A percentile compares a stretch with the other conserved stretches of the same genome.
phyloP scores from a whole-genome alignment of 2,329 filamentous ascomycete species.

The Xylariaceae sp. region DNA sequence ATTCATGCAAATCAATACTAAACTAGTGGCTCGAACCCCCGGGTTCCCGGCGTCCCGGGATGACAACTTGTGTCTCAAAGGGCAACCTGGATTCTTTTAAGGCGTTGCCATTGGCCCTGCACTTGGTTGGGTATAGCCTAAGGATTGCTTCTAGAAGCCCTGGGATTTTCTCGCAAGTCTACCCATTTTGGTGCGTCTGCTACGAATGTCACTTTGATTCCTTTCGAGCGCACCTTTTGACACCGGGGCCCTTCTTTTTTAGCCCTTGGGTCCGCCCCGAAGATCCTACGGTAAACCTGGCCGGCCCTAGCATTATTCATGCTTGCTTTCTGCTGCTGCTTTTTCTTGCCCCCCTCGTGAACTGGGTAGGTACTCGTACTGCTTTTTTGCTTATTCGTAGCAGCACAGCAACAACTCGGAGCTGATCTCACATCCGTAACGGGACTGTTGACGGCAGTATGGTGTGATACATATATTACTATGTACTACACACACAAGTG shows the following conservation, averaged over 20 bases:
- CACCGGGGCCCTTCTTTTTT: neutral
- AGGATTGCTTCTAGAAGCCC: conserved; percentile 5
- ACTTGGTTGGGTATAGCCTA: neutral
- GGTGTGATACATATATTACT: too few species aligned
- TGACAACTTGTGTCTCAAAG: neutral
- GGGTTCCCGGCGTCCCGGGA: neutral
- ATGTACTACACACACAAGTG: too few species aligned
- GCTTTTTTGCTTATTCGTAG: too few species aligned
- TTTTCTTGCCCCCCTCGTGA: too few species aligned
- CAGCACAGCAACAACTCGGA: too few species aligned
- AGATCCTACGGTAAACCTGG: neutral
- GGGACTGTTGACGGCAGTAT: too few species aligned
- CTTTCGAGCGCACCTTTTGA: neutral
- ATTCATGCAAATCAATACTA: neutral
- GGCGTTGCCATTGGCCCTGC: neutral
- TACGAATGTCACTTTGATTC: neutral
- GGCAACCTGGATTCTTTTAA: too few species aligned
- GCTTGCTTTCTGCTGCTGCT: neutral
- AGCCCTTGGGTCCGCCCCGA: neutral
- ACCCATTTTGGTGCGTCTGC: conserved; percentile 1
- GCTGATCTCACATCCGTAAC: too few species aligned
- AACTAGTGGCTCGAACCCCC: neutral
- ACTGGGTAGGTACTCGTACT: too few species aligned
- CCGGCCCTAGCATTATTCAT: neutral
- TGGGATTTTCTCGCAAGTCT: neutral